Evolutionary conservation across 352 stramenopile species (phyloP).

Genomic region (Phytophthora syringae): DNA sequence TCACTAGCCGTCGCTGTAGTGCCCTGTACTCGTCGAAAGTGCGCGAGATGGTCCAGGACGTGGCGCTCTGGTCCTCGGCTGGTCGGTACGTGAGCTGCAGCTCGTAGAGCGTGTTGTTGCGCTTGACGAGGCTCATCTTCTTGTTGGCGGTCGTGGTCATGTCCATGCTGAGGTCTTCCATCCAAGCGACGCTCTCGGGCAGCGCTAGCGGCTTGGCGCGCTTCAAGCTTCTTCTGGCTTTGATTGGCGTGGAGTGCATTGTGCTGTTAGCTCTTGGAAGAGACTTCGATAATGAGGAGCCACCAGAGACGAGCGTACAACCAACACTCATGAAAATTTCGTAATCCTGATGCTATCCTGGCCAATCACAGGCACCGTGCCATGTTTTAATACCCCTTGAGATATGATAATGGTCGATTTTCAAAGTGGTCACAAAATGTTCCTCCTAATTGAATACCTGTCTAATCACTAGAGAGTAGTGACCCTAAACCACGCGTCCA

Average conservation of each 20-base stretch:
- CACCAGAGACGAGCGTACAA: not conserved
- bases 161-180: conserved; percentile 31
- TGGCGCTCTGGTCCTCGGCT: conserved; percentile 10
- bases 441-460: too few species aligned
- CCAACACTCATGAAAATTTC: conserved; percentile 20
- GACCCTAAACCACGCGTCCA: too few species aligned
- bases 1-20: conserved; percentile 54
- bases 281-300: conserved; percentile 11
- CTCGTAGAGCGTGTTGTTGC: conserved; percentile 41
- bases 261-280: not conserved
- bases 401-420: too few species aligned
- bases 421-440: too few species aligned
- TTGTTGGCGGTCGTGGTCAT: conserved; percentile 35
- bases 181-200: conserved; percentile 37
- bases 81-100: conserved; percentile 31
- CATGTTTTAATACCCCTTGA: too few species aligned
- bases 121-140: conserved; percentile 30
- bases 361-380: conserved; percentile 11
- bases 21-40: conserved; percentile 50
- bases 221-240: conserved; percentile 27
- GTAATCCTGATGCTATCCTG: not conserved
- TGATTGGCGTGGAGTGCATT: conserved; percentile 15
- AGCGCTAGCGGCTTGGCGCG: conserved; percentile 27
- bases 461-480: too few species aligned
- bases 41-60: conserved; percentile 33